A percentile compares a stretch with the other conserved stretches of the same genome.
These are phyloP conservation scores for Tuber melanosporum DNA, from an alignment of 495 filamentous ascomycete genomes.

Conservation along the genomic window DNA sequence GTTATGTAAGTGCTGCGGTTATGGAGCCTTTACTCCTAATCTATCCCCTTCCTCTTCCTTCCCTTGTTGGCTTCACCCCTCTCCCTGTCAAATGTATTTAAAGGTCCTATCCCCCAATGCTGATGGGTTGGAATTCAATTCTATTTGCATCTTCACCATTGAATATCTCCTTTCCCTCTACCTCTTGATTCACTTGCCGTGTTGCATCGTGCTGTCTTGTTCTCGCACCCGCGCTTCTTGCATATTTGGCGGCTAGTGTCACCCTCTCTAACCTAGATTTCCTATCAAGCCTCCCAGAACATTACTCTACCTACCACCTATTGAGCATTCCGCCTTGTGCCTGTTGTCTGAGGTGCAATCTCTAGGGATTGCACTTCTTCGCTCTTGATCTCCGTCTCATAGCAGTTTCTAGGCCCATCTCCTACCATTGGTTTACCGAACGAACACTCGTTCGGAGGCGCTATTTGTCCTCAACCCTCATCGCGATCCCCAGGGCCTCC, in stretches of 20 bases:
- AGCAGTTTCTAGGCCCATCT: neutral
- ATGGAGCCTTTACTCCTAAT: neutral
- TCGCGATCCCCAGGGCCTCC: neutral
- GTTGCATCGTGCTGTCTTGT: neutral
- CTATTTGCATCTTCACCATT: neutral
- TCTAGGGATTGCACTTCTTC: neutral
- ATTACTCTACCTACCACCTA: neutral
- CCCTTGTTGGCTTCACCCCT: neutral
- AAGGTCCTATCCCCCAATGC: constrained; percentile 17
- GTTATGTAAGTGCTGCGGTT: constrained; percentile 3
- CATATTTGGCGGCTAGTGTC: neutral
- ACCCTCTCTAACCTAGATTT: neutral
- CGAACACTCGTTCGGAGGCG: neutral
- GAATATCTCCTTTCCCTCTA: neutral
- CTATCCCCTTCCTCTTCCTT: neutral
- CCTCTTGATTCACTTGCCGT: neutral
- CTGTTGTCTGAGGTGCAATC: neutral
- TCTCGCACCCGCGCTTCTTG: neutral
- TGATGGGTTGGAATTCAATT: constrained; percentile 6
- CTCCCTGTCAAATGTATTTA: constrained; percentile 13
- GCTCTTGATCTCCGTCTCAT: neutral
- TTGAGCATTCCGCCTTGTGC: neutral
- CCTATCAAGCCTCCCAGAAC: neutral
- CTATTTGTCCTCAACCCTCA: neutral
- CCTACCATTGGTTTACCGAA: neutral